Base-by-base conservation (phyloP, 352 stramenopile species). In the Elongisporangium senticosum region DNA sequence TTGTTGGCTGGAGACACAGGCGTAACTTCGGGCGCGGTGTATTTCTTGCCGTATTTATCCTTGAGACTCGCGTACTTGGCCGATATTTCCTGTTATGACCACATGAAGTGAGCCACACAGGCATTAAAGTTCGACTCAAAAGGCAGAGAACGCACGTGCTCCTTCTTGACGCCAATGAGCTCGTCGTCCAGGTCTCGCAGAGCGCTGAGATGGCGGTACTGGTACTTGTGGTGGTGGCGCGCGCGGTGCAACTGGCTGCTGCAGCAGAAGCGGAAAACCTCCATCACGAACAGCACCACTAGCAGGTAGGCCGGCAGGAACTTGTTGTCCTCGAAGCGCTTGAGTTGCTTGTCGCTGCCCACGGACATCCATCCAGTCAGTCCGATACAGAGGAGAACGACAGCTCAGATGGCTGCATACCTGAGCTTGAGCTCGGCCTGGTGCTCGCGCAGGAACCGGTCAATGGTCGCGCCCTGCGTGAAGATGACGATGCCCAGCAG, bases 31-130 rank as follows among this genome's bases (percentile, higher is more conserved):
- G 67, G 72, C 3, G 74, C 64, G 22, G 75, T 60, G 61, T 93
- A 90, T 60, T 93, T 93, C 63, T 86, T 83, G 37, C 68, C 73
- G 67, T 93, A 93, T 52, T 86, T 87, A 60, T 87, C 74, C 56
- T 82, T 85, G 37, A 93, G 64, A n/a, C 60, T 64, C 23, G 80
- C 66, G 58, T 89, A 93, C 67, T 90, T 93, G 58, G 48, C 74
- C 26, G 77, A 85, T 61, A 93, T 82, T 48, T 89, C 77, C 80
- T 90, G 52, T 28, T 19, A 15, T 4, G 14, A 5, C 23, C 11
- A 1, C 13, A 57, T 5, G 52, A 4, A 21, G 1, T 20, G 22
- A 14, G 43, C 14, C 17, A 22, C 19, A 26, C 1, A 26, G 49
- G 4, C 49, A 7, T 3, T 22, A 21, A 13, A n/a, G n/a, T n/a